phyloP scores from a whole-genome alignment of 805 yeast genomes.

The Pichia phayaonensis region DNA sequence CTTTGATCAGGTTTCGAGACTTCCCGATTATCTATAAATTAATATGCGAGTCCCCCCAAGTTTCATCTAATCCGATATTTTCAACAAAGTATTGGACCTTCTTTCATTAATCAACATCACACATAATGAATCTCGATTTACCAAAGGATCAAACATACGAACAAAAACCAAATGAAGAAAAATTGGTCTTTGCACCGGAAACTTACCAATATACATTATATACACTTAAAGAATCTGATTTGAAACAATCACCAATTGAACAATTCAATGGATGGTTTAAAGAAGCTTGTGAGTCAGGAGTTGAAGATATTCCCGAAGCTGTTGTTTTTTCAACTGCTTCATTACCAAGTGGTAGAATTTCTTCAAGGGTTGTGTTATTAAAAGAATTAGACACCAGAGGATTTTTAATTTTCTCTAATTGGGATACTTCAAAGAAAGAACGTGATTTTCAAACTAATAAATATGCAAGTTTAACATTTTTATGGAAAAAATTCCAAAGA shows the following conservation, averaged over 20 bases:
- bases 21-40: too few species aligned
- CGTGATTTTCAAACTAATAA: slow-evolving; percentile 65
- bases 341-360: slow-evolving; percentile 84
- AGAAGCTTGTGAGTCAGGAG: slow-evolving; percentile 50
- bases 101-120: too few species aligned
- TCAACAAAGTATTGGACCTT: too few species aligned
- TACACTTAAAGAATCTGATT: slow-evolving; percentile 45
- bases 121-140: slow-evolving; percentile 19
- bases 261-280: slow-evolving; percentile 84
- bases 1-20: background rate
- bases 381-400: slow-evolving; percentile 86
- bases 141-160: slow-evolving; percentile 12
- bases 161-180: slow-evolving; percentile 12
- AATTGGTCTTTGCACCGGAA: slow-evolving; percentile 60
- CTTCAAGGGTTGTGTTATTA: slow-evolving; percentile 75
- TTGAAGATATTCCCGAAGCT: slow-evolving; percentile 70
- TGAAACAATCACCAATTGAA: slow-evolving; percentile 53
- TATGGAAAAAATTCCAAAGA: slow-evolving; percentile 87
- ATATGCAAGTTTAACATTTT: slow-evolving; percentile 76
- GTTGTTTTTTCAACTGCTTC: slow-evolving; percentile 83
- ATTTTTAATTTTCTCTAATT: slow-evolving; percentile 82
- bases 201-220: slow-evolving; percentile 80
- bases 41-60: too few species aligned
- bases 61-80: background rate
- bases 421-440: slow-evolving; percentile 81